Evolutionary conservation across 768 basidiomycete species (phyloP).

Genomic region (Hortiboletus flavorubellus): DNA sequence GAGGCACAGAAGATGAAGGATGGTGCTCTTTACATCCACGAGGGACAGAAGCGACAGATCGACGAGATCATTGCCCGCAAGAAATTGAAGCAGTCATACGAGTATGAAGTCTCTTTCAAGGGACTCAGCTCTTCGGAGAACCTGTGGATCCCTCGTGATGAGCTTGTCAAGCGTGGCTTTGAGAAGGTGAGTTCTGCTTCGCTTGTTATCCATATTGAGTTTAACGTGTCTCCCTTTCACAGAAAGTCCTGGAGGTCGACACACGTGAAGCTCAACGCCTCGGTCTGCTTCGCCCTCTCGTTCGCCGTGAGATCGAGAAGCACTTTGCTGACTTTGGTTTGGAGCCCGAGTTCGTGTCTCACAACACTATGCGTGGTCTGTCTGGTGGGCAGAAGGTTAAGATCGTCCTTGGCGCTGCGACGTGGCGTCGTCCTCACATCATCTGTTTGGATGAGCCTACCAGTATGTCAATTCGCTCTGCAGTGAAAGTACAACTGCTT

Average conservation of each 20-base stretch:
- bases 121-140: conserved; percentile 94
- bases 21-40: conserved; percentile 77
- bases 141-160: conserved; percentile 95
- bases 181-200: conserved; percentile 62
- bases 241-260: conserved; percentile 97
- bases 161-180: conserved; percentile 96
- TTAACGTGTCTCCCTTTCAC: conserved; percentile 9
- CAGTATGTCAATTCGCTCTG: conserved; percentile 44
- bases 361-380: conserved; percentile 99
- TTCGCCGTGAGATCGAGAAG: conserved; percentile 98
- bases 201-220: not conserved
- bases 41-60: conserved; percentile 93
- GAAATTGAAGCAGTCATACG: conserved; percentile 99
- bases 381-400: conserved; percentile 99
- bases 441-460: conserved; percentile 98
- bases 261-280: conserved; percentile 96
- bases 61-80: conserved; percentile 89
- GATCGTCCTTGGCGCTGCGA: conserved; percentile 97
- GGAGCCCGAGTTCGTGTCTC: conserved; percentile 97
- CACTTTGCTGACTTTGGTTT: conserved; percentile 99
- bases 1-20: conserved; percentile 97
- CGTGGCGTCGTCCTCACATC: conserved; percentile 98
- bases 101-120: conserved; percentile 98
- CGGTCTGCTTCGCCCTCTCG: conserved; percentile 92
- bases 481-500: not conserved